These are phyloP conservation scores for Wickerhamomyces tratensis DNA, from an alignment of 805 yeast genomes.

Conservation along the genomic window DNA sequence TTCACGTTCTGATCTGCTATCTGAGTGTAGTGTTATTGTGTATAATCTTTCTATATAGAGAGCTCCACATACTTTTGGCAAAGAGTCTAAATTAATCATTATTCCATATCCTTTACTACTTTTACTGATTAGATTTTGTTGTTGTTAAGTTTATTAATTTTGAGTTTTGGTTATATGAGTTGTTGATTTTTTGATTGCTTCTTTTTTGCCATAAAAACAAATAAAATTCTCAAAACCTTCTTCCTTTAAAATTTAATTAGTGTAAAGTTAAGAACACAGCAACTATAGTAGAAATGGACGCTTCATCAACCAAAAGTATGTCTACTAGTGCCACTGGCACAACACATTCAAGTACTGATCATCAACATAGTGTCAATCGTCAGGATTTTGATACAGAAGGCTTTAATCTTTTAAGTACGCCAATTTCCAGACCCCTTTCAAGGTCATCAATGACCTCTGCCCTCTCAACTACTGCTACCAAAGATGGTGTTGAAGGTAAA, in stretches of 20 bases:
- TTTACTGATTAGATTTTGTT: too few relatives aligned
- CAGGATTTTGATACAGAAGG: neutral
- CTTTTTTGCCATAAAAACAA: too few relatives aligned
- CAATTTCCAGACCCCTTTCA: conserved; percentile 48
- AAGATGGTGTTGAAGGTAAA: conserved; percentile 65
- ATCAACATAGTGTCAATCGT: neutral
- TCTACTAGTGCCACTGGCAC: neutral
- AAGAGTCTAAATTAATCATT: too few relatives aligned
- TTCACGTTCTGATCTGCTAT: too few relatives aligned
- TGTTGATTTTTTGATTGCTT: too few relatives aligned
- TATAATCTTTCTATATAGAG: neutral
- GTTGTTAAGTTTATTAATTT: too few relatives aligned
- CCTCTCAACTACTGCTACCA: conserved; percentile 63
- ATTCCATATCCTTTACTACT: too few relatives aligned
- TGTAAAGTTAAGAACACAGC: neutral
- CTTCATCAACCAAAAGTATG: neutral
- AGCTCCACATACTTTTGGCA: neutral
- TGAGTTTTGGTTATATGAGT: too few relatives aligned
- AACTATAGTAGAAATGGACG: neutral
- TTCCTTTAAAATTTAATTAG: too few relatives aligned
- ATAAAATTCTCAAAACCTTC: too few relatives aligned
- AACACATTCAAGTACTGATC: neutral
- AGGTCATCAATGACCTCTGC: conserved; percentile 57
- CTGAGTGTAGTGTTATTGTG: neutral
- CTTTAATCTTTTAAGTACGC: neutral